Evolutionary conservation across 2,329 filamentous ascomycete species (phyloP), one percentile per base, ranked within the genome.

Genomic region (Scleromitrula shiraiana): DNA sequence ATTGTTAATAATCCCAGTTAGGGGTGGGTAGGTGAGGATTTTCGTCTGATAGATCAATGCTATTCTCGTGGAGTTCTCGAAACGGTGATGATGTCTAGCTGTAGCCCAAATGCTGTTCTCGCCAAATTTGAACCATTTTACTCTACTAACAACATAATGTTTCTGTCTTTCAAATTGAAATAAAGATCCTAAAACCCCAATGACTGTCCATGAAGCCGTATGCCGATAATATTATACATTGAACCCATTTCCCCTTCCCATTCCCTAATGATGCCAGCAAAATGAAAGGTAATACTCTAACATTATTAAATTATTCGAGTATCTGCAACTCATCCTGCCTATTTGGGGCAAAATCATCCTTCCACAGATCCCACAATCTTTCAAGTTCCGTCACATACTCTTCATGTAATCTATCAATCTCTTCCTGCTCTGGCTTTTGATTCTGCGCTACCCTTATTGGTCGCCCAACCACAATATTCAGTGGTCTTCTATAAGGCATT

Each of bases 381-480:
- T 80, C 68, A 50, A 93, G 65, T 69, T 91, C 91, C 23, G 75
- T 69, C 1, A 93, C 76, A 66, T 98, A 98, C 56, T 81, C 69
- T 19, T 72, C 73, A 65, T 97, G 93, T 51, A 96, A 72, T 56
- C 84, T 70, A 61, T 95, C 83, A 53, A 97, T 81, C 58, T 95
- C 88, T 7, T 74, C 75, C 51, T 84, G 78, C 20, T 83, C 76
- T 1, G 91, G 85, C 52, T 81, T 78, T 27, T 77, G 70, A 17
- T 74, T 68, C 52, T 75, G 70, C 41, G 75, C 66, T 5, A 95
- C 83, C 53, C 74, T 72, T 52, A 96, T 88, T 0, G 91, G 89
- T 44, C 78, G 75, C 3, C 91, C 91, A 12, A 95, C 86, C 10
- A 98, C 90, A 40, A 96, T 80, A 62, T 97, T 93, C 50, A 98